A percentile compares a stretch with the other conserved stretches of the same genome.
phyloP scores from a whole-genome alignment of 805 yeast species.

The Zygotorulaspora sp. region DNA sequence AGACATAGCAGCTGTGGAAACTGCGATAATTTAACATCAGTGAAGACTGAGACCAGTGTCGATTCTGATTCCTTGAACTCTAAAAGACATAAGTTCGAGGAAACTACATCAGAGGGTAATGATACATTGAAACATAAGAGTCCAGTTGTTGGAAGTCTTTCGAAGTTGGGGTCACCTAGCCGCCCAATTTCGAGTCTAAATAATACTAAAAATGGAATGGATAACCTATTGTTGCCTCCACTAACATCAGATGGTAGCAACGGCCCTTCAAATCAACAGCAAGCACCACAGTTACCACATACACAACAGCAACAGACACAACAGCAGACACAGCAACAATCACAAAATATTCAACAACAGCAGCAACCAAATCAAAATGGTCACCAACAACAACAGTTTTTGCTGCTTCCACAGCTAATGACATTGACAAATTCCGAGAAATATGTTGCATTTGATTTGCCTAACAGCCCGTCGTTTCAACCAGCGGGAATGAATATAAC shows the following conservation, averaged over 20 bases:
- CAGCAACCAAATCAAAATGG: conserved; percentile 21
- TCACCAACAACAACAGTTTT: conserved; percentile 27
- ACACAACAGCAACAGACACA: neutral
- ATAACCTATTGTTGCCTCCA: conserved; percentile 27
- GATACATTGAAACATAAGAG: neutral
- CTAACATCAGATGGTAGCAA: conserved; percentile 16
- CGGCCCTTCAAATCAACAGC: conserved; percentile 18
- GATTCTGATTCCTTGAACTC: neutral
- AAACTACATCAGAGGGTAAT: neutral
- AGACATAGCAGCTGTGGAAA: conserved; percentile 4
- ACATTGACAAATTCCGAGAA: conserved; percentile 30
- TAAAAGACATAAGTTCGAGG: neutral
- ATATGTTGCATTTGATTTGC: conserved; percentile 23
- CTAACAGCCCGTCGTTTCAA: conserved; percentile 21
- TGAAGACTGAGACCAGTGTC: neutral
- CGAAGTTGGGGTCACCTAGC: conserved; percentile 8
- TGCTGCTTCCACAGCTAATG: conserved; percentile 28
- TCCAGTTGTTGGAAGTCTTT: neutral
- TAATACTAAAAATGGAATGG: conserved; percentile 10
- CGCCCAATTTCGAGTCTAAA: conserved; percentile 5
- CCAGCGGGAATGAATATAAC: conserved; percentile 26
- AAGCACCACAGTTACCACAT: conserved; percentile 10
- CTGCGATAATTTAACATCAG: conserved; percentile 1
- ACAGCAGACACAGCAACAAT: conserved; percentile 17
- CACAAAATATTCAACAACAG: conserved; percentile 16